A percentile compares a stretch with the other conserved stretches of the same genome.
Evolutionary conservation across 257 asterid species (phyloP).

Genomic region (Plectranthus barbatus): DNA sequence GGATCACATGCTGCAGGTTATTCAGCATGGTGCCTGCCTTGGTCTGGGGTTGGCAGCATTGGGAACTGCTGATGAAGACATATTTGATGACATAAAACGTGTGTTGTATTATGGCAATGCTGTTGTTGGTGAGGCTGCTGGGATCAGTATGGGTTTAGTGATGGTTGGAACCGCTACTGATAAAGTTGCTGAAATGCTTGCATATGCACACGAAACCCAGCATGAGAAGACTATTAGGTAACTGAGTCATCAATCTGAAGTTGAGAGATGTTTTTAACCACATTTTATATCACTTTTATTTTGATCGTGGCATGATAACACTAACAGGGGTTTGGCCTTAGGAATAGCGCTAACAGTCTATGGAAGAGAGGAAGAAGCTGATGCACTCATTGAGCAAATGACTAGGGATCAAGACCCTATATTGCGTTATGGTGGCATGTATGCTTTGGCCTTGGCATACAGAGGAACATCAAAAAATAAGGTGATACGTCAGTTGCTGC

Average conservation of each 20-base stretch:
- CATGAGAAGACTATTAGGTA: conserved; percentile 96
- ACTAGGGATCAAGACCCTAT: conserved; percentile 98
- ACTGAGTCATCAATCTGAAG: conserved; percentile 57
- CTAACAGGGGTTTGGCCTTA: conserved; percentile 76
- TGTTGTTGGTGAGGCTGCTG: conserved; percentile 99
- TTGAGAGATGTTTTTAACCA: conserved; percentile 10
- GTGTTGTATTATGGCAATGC: conserved; percentile 94
- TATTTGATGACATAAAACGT: conserved; percentile 70
- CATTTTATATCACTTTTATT: neutral
- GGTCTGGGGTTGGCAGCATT: conserved; percentile 97
- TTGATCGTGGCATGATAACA: conserved; percentile 13
- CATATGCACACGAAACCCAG: conserved; percentile 96
- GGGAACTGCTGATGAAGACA: conserved; percentile 91
- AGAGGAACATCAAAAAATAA: conserved; percentile 92
- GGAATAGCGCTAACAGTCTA: conserved; percentile 95
- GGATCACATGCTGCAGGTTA: conserved; percentile 45
- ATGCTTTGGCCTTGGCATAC: conserved; percentile 92
- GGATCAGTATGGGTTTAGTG: conserved; percentile 90
- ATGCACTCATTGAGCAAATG: conserved; percentile 89
- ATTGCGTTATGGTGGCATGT: conserved; percentile 97
- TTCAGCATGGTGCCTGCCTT: conserved; percentile 98
- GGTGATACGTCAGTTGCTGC: conserved; percentile 90
- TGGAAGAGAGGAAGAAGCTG: conserved; percentile 98
- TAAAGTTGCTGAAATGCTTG: conserved; percentile 91
- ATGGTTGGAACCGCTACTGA: conserved; percentile 99